These are phyloP conservation scores for Apostasia ramifera DNA, from an alignment of 106 monocot genomes.

Conservation along the genomic window DNA sequence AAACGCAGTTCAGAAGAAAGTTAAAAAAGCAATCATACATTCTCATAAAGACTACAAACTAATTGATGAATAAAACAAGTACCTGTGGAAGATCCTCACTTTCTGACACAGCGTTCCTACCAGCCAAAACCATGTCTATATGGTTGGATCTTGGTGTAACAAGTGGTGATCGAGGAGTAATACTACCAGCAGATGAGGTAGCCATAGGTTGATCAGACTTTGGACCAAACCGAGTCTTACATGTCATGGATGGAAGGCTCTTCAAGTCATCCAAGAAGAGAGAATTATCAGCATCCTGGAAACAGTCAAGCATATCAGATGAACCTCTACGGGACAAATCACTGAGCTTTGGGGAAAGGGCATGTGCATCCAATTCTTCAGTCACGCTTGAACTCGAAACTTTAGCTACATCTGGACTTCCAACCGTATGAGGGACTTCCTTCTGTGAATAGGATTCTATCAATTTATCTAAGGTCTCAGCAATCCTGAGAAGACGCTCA, in stretches of 20 bases:
- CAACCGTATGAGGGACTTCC: conserved; percentile 43
- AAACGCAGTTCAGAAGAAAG: background rate
- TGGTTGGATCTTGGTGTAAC: conserved; percentile 72
- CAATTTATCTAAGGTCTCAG: conserved; percentile 81
- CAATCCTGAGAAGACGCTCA: conserved; percentile 79
- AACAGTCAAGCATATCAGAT: conserved; percentile 85
- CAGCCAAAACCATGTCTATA: conserved; percentile 84
- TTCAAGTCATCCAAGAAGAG: conserved; percentile 73
- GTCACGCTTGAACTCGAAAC: conserved; percentile 51
- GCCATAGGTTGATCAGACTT: conserved; percentile 96
- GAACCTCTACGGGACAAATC: conserved; percentile 85
- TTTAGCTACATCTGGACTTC: conserved; percentile 71
- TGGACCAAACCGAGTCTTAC: conserved; percentile 94
- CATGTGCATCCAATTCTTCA: conserved; percentile 73
- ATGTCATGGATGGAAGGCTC: conserved; percentile 72
- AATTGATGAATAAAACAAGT: background rate
- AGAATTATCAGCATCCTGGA: conserved; percentile 69
- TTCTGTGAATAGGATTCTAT: conserved; percentile 58
- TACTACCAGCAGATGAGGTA: conserved; percentile 90
- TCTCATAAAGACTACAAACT: background rate
- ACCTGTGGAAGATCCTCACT: conserved; percentile 91
- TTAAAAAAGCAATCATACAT: background rate
- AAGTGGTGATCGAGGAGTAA: conserved; percentile 95
- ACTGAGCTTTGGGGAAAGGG: conserved; percentile 73
- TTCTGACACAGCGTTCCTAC: conserved; percentile 63